Base-by-base conservation (phyloP, 2,329 filamentous ascomycete species). In the Lasiodiplodia theobromae region DNA sequence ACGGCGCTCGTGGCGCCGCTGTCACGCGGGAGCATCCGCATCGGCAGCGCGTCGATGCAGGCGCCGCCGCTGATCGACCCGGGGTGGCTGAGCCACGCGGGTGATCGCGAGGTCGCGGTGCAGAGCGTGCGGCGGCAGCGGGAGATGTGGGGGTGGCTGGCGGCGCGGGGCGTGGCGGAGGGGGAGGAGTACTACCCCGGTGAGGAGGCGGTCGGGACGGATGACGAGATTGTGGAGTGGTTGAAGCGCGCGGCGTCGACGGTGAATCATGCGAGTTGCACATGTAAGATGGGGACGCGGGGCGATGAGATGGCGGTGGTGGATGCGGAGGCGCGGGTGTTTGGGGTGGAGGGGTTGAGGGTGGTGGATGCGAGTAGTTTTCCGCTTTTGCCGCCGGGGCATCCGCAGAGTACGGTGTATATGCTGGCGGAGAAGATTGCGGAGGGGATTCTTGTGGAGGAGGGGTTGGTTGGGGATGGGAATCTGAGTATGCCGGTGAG, bases 11-110 rank as follows among this genome's bases (percentile, higher is more conserved):
- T 80, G 57, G 75, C 77, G 4, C 74, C 78, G 0, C 65, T 76
- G 4, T 78, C 77, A 3, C 74, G 75, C 3, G 80, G 80, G 2
- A 78, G 71, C 47, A 72, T 81, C 14, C 75, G 75, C 0, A 77
- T 81, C 44, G 23, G 51, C 2, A 77, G 74, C 14, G 58, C 72
- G 3, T 71, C 76, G 25, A 76, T 73, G 4, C n/a, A 57, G 0
- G 76, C 76, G 44, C 51, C 72, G 6, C 80, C 79, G 0, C 66
- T 77, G 66, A 77, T 82, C 58, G 72, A 80, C 52, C 73, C 76
- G 0, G 73, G 72, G 11, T 81, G 77, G 76, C 68, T 81, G 8
- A 76, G 72, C 11, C 70, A 77, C 31, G 67, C 71, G 0, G 73
- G 71, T 0, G 79, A 81, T 66, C 67, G 72, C 21, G 76, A 79